Base-by-base conservation (phyloP, 2,329 filamentous ascomycete genomes). In the Colletotrichum spaethianum region DNA sequence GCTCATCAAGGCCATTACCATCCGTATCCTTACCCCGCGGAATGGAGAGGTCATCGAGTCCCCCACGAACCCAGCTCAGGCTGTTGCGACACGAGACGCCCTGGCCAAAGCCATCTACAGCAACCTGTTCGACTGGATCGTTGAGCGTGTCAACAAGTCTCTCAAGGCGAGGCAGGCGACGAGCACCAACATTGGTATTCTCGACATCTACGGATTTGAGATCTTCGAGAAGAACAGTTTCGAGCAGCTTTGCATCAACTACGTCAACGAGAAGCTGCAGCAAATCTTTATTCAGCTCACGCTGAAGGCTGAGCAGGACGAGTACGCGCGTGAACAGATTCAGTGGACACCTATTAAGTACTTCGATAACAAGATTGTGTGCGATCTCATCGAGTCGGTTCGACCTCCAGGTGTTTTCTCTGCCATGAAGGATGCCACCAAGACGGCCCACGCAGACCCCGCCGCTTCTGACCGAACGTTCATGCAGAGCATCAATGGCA, bases 211-310 rank as follows among this genome's bases (percentile, higher is more conserved):
- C 81, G 96, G 96, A 2, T 99, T 99, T 79, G 96, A 99, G 81
- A 99, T 99, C 76, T 99, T 99, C 76, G 96, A 99, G 81, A 96
- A 96, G 85, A 99, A 99, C 86, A 98, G 94, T 75, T 99, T 99
- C 78, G 96, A 99, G 82, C 96, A 99, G 83, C 90, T 99, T 9
- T 99, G 96, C 84, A 99, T 99, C 88, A 99, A 99, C 86, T 99
- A 98, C 79, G 97, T 98, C 79, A 99, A 99, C 83, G 96, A 99
- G 84, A 99, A 99, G 83, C 86, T 99, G 70, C 96, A 99, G 83
- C 96, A 99, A 80, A 98, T 99, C 78, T 99, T 99, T 81, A 99
- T 99, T 76, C 96, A 99, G 82, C 87, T 99, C 77, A 99, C 96
- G 0, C 84, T 99, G 74, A 98, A 98, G 86, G 93, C 96, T 0